Base-by-base conservation (phyloP, 1,139 yeast genomes). In the Debaryomyces robertsiae region DNA sequence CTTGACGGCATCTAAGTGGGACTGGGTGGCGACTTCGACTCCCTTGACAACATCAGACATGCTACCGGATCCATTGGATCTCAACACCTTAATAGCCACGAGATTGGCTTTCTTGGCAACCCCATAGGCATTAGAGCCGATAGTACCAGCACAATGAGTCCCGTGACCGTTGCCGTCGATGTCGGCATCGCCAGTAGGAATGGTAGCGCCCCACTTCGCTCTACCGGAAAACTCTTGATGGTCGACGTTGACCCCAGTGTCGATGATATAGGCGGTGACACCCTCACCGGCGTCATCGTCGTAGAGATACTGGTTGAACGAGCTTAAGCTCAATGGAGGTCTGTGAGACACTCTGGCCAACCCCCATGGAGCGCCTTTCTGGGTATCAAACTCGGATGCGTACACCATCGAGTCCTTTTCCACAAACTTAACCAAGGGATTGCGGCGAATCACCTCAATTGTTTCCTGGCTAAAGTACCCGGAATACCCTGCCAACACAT, bases 361-460 rank as follows among this genome's bases (percentile, higher is more conserved):
- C 56, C 97, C 97, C 98, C 97, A 90, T 43, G 96, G 96, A 35
- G 96, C 93, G 51, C 89, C 89, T 57, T 81, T 82, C 71, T 89
- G 93, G 45, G 78, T 54, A 42, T 71, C 70, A 50, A 81, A 79
- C 53, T 84, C 85, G 45, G 71, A 66, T 38, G 91, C 79, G 50
- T 74, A 69, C 40, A 90, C 96, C 48, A 77, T 68, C 4, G 95
- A 84, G 64, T 90, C 96, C 52, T 75, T 73, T 73, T 90, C 97
- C 48, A 90, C 81, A 55, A 79, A 81, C 36, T 81, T 80, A 43
- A 90, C 89, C 43, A 77, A 72, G n/a, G 91, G 90, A 58, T 80
- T 79, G 49, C 73, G 69, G 57, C 91, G 82, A 53, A 93, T 79
- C 54, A 80, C 66, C 38, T 84, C 84, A 43, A 91, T 65, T 38